These are phyloP conservation scores for Talaromyces sp. DNA, from an alignment of 2,329 filamentous ascomycete genomes.

Conservation along the genomic window DNA sequence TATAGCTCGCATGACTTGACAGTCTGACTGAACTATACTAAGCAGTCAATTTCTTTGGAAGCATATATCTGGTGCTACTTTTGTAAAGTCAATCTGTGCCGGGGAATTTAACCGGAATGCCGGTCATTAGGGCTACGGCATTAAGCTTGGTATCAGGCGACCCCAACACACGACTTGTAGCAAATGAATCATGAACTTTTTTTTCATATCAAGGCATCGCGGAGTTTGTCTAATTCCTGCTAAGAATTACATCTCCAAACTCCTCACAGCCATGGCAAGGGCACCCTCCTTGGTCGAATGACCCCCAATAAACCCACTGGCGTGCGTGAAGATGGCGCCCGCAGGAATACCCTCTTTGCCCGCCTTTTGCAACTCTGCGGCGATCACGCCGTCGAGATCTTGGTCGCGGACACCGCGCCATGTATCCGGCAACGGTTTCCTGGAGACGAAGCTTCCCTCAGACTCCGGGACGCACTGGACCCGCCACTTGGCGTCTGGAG, in stretches of 20 bases:
- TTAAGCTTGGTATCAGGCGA: neutral
- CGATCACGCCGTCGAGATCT: slow-evolving; percentile 64
- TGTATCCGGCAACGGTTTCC: slow-evolving; percentile 82
- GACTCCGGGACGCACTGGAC: slow-evolving; percentile 85
- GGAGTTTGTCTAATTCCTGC: neutral
- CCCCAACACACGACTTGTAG: neutral
- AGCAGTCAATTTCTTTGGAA: too few species aligned
- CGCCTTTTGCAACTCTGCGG: slow-evolving; percentile 36
- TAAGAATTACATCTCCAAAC: slow-evolving; percentile 27
- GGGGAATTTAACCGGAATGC: neutral
- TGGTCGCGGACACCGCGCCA: slow-evolving; percentile 91
- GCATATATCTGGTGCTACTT: neutral
- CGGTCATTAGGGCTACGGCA: neutral
- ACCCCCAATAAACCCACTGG: slow-evolving; percentile 91
- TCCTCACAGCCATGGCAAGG: slow-evolving; percentile 67
- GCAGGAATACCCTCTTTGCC: slow-evolving; percentile 39
- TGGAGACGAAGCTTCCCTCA: slow-evolving; percentile 83
- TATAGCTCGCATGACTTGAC: neutral
- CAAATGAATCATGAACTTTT: neutral
- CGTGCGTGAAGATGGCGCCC: slow-evolving; percentile 86
- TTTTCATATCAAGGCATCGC: neutral
- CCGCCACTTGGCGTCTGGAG: slow-evolving; percentile 78
- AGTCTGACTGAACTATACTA: neutral
- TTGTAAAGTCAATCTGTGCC: neutral
- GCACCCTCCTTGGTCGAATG: slow-evolving; percentile 89